Evolutionary conservation across 768 basidiomycete species (phyloP).

Genomic region (Trametes elegans): DNA sequence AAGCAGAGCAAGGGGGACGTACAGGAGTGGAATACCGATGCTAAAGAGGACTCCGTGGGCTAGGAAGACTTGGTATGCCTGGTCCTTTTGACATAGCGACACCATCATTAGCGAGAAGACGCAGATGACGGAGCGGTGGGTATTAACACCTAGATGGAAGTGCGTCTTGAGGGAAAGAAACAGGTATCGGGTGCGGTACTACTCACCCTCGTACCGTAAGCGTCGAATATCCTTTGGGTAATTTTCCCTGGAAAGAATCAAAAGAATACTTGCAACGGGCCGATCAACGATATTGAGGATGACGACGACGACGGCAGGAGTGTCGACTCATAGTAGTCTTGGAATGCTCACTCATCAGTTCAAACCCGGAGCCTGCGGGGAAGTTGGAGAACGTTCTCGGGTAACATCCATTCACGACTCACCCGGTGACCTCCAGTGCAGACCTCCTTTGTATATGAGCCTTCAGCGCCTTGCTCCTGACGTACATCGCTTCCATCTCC

Average conservation of each 20-base stretch:
- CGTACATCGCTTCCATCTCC: slow-evolving; percentile 32
- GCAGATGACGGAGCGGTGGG: slow-evolving; percentile 23
- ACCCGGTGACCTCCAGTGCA: too few species aligned
- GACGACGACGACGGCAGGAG: slow-evolving; percentile 25
- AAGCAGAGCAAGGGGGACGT: neutral
- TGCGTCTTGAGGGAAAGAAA: neutral
- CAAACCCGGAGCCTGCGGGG: slow-evolving; percentile 29
- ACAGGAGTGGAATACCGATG: slow-evolving; percentile 29
- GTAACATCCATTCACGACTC: slow-evolving; percentile 11
- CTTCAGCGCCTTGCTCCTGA: slow-evolving; percentile 30
- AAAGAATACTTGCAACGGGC: slow-evolving; percentile 28
- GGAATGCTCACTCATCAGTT: slow-evolving; percentile 25
- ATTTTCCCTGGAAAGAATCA: slow-evolving; percentile 26
- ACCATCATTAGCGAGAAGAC: slow-evolving; percentile 30
- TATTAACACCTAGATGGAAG: slow-evolving; percentile 23
- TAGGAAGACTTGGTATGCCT: slow-evolving; percentile 32
- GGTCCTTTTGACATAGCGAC: slow-evolving; percentile 24
- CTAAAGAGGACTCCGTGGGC: slow-evolving; percentile 32
- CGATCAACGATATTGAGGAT: slow-evolving; percentile 29
- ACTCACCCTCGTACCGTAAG: slow-evolving; percentile 26
- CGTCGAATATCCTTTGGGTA: slow-evolving; percentile 27
- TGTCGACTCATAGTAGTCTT: slow-evolving; percentile 29
- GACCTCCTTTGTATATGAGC: slow-evolving; percentile 17
- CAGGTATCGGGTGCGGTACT: neutral
- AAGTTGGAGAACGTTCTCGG: slow-evolving; percentile 32